Conservation (phyloP, 2,329 filamentous ascomycete genomes). For the Neoascochyta sp. region DNA sequence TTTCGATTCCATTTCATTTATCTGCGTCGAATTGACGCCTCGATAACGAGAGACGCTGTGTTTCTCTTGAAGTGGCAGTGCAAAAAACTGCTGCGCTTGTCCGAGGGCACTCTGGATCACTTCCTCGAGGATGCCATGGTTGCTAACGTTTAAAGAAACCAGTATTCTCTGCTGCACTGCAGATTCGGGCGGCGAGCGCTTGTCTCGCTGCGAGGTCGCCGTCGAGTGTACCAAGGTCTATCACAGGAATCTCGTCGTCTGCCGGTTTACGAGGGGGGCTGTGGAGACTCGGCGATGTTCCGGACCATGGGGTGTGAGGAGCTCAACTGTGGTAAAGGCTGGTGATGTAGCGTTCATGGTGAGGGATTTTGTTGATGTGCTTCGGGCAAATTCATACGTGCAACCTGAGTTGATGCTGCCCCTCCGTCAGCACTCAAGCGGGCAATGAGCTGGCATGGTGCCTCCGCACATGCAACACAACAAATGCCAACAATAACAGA, state of each 20-base stretch:
- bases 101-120: conserved; percentile 5
- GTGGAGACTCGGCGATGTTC: conserved; percentile 4
- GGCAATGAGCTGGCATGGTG: too few relatives aligned
- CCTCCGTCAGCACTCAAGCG: too few relatives aligned
- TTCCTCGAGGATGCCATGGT: conserved; percentile 29
- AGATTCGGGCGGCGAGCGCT: conserved; percentile 32
- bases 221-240: conserved; percentile 36
- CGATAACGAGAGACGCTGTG: conserved; percentile 1
- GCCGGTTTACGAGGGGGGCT: conserved; percentile 1
- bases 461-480: too few relatives aligned
- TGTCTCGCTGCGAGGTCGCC: conserved; percentile 39
- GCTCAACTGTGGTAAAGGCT: conserved; percentile 2
- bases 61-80: conserved; percentile 1
- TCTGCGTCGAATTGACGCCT: conserved; percentile 1
- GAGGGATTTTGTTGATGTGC: too few relatives aligned
- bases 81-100: conserved; percentile 3
- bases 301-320: conserved; percentile 1
- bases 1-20: conserved; percentile 3
- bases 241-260: conserved; percentile 35
- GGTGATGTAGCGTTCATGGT: background rate
- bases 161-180: conserved; percentile 6
- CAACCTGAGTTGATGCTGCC: too few relatives aligned
- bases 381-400: too few relatives aligned
- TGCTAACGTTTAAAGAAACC: conserved; percentile 11
- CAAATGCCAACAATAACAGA: too few relatives aligned